Percentiles rank a stretch among this genome's conserved stretches.
Conservation (phyloP, 2,329 filamentous ascomycete genomes). For the Ophiosphaerella korrae region DNA sequence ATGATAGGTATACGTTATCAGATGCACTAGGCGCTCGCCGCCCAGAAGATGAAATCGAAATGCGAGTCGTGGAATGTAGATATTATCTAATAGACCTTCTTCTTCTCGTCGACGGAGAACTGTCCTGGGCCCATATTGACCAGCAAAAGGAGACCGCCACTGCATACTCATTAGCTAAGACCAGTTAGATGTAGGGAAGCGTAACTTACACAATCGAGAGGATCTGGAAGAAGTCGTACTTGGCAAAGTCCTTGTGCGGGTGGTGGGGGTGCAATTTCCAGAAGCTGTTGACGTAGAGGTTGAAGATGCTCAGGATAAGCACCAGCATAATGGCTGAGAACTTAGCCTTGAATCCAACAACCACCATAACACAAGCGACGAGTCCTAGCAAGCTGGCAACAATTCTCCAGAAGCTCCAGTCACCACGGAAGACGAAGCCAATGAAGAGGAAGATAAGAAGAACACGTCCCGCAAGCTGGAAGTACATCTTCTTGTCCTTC, state of each 20-base stretch:
- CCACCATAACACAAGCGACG: constrained; percentile 95
- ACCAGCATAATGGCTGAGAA: constrained; percentile 96
- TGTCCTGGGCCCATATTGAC: constrained; percentile 99
- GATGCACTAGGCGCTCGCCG: constrained; percentile 26
- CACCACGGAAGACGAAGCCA: constrained; percentile 92
- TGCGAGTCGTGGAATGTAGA: constrained; percentile 20
- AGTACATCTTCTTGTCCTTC: constrained; percentile 99
- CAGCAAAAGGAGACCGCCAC: constrained; percentile 88
- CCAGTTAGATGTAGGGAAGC: neutral
- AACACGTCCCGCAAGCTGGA: constrained; percentile 94
- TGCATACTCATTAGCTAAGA: constrained; percentile 38
- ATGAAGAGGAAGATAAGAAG: constrained; percentile 97
- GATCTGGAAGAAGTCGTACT: constrained; percentile 99
- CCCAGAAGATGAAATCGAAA: constrained; percentile 23
- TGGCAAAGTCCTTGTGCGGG: constrained; percentile 99
- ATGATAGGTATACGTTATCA: constrained; percentile 25
- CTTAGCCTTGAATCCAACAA: constrained; percentile 99
- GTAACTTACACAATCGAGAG: constrained; percentile 84
- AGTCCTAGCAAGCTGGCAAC: constrained; percentile 83
- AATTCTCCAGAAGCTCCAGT: constrained; percentile 89
- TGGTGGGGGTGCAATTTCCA: constrained; percentile 99
- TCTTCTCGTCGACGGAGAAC: constrained; percentile 99
- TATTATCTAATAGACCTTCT: constrained; percentile 87
- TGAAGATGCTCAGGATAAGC: constrained; percentile 94
- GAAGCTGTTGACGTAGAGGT: constrained; percentile 98